Evolutionary conservation across 106 monocot genomes (phyloP).

Genomic region (Posidonia australis): DNA sequence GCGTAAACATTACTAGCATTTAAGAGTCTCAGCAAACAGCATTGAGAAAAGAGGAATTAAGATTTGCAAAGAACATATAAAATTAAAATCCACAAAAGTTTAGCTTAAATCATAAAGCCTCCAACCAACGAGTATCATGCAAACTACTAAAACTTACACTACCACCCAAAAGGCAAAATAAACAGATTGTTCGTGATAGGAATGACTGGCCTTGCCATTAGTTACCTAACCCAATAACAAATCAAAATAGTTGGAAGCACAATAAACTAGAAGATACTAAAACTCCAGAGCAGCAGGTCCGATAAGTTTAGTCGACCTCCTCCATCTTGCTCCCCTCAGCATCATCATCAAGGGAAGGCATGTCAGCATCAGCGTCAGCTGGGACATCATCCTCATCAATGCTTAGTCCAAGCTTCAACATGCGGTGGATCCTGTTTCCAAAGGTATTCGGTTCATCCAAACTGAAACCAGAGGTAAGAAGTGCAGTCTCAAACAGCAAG

Average conservation of each 20-base stretch:
- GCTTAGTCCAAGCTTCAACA: conserved; percentile 30
- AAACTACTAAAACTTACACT: too few species aligned
- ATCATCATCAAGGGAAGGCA: conserved; percentile 21
- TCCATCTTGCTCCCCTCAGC: conserved; percentile 33
- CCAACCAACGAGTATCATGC: too few species aligned
- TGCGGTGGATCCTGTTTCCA: conserved; percentile 30
- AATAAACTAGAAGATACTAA: background rate
- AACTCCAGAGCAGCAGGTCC: background rate
- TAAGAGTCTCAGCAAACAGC: too few species aligned
- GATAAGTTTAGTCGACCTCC: conserved; percentile 21
- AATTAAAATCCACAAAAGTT: too few species aligned
- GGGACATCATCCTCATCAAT: conserved; percentile 22
- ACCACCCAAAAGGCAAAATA: too few species aligned
- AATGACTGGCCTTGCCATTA: too few species aligned
- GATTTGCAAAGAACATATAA: too few species aligned
- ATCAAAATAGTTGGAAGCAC: conserved; percentile 4
- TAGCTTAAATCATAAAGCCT: too few species aligned
- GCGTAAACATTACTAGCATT: too few species aligned
- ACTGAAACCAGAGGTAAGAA: conserved; percentile 30
- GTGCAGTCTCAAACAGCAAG: conserved; percentile 21
- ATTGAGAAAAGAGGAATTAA: too few species aligned
- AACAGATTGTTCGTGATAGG: too few species aligned
- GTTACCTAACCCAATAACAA: too few species aligned
- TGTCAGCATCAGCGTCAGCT: conserved; percentile 7
- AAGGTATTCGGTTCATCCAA: conserved; percentile 32